Conservation (phyloP, 345 rosid genomes). For the Nasturtium officinale region DNA sequence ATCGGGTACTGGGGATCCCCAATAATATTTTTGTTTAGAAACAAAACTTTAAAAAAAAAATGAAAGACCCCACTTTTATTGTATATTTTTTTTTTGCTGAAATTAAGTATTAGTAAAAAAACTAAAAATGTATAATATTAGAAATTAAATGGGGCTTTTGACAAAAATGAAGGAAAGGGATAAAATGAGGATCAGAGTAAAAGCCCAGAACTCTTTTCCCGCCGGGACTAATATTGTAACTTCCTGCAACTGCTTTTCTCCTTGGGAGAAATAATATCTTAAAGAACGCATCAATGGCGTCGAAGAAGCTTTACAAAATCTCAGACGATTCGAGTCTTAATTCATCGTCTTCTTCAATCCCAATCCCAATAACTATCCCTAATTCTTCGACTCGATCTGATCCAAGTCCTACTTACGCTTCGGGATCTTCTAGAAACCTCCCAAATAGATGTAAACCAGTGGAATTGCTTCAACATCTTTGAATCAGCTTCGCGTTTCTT, state of each 20-base stretch:
- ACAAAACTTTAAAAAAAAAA: too few species aligned
- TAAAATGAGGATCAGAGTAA: not conserved
- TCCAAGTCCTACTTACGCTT: conserved; percentile 8
- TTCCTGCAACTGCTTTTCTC: conserved; percentile 28
- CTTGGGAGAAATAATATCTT: not conserved
- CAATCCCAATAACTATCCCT: conserved; percentile 21
- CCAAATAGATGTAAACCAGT: conserved; percentile 3
- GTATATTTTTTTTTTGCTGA: too few species aligned
- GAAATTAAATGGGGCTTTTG: not conserved
- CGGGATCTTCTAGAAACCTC: not conserved
- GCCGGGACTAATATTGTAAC: conserved; percentile 11
- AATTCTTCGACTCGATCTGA: conserved; percentile 14
- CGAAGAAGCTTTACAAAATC: conserved; percentile 24
- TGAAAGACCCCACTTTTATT: too few species aligned
- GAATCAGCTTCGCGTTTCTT: conserved; percentile 45
- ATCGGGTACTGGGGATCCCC: too few species aligned
- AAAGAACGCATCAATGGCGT: conserved; percentile 39
- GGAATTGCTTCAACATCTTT: conserved; percentile 34
- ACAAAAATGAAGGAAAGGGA: not conserved
- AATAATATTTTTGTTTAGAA: too few species aligned
- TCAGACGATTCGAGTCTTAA: not conserved
- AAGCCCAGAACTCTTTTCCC: conserved; percentile 31
- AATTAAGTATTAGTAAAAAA: too few species aligned
- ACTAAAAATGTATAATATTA: too few species aligned
- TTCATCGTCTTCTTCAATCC: conserved; percentile 23